Evolutionary conservation across 2,329 filamentous ascomycete species (phyloP), one percentile per base, ranked within the genome.

Genomic region (Ophiostoma pallidulum): DNA sequence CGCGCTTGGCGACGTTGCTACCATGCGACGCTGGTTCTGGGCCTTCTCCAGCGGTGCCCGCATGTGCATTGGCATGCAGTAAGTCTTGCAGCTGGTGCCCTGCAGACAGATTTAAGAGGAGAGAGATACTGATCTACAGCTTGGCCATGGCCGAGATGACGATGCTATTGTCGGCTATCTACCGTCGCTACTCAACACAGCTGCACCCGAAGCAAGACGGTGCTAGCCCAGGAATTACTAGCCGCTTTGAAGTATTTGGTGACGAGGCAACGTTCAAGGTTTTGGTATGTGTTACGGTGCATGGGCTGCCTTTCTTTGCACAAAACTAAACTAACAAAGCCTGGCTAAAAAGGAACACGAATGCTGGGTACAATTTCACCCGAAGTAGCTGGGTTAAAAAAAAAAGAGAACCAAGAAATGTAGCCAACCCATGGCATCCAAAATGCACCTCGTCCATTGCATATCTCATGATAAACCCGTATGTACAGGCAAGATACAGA

Each of bases 21-120:
- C 68, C 44, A 59, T 62, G 52, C 65, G 43, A 29, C 64, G 53
- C 33, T 66, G 67, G 42, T 84, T 82, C 55, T 78, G 80, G 68
- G 80, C 81, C 0, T 86, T 86, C 59, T 79, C 81, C 1, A 82
- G 76, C 24, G 83, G 83, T 0, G 78, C 80, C 0, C 68, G 82
- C 20, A 81, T 82, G 62, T 87, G 83, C 55, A 68, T 87, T 3
- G 83, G 82, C 35, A 51, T 55, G 47, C 53, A 53, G 52, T 51
- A 43, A 22, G 52, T 45, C 20, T 5, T 1, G n/a, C n/a, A n/a
- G n/a, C n/a, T n/a, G n/a, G n/a, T n/a, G n/a, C n/a, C n/a, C n/a
- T n/a, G n/a, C n/a, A n/a, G n/a, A n/a, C n/a, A n/a, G n/a, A n/a
- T n/a, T n/a, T n/a, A n/a, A n/a, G n/a, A n/a, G n/a, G n/a, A n/a